A percentile compares a stretch with the other conserved stretches of the same genome.
Evolutionary conservation across 768 basidiomycete species (phyloP).

Genomic region (Inosperma sp.): DNA sequence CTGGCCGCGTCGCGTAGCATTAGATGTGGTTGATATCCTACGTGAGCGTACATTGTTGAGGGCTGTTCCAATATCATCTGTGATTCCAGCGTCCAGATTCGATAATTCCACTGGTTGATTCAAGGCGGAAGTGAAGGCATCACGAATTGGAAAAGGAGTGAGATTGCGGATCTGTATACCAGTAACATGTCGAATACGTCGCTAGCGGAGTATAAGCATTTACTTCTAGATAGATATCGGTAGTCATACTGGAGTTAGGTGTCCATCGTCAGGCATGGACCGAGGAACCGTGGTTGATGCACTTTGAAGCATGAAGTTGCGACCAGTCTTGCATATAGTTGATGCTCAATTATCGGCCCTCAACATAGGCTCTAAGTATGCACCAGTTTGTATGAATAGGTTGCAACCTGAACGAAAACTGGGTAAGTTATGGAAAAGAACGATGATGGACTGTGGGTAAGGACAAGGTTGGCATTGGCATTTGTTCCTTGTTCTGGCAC

Average conservation of each 20-base stretch:
- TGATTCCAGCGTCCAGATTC: slow-evolving; percentile 51
- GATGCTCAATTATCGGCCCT: slow-evolving; percentile 8
- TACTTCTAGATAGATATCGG: too few relatives aligned
- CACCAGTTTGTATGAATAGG: not conserved
- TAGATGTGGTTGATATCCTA: slow-evolving; percentile 57
- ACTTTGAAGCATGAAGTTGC: slow-evolving; percentile 20
- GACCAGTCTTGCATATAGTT: slow-evolving; percentile 18
- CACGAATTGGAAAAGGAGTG: slow-evolving; percentile 79
- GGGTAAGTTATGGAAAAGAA: too few relatives aligned
- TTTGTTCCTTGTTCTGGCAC: not conserved
- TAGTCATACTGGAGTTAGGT: slow-evolving; percentile 18
- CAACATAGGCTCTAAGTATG: slow-evolving; percentile 3
- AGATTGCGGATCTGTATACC: slow-evolving; percentile 74
- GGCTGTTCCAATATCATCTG: slow-evolving; percentile 69
- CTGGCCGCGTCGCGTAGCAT: slow-evolving; percentile 42
- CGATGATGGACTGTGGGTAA: not conserved
- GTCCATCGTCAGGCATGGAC: slow-evolving; percentile 11
- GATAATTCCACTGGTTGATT: slow-evolving; percentile 59
- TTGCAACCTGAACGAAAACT: too few relatives aligned
- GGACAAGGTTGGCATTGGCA: not conserved
- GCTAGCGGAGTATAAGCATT: slow-evolving; percentile 35
- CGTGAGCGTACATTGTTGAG: slow-evolving; percentile 55
- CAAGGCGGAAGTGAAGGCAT: slow-evolving; percentile 71
- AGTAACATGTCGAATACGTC: slow-evolving; percentile 69
- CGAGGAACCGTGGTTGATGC: slow-evolving; percentile 16